Evolutionary conservation across 2,329 filamentous ascomycete genomes (phyloP).

Genomic region (Microcyclospora tardicrescens): DNA sequence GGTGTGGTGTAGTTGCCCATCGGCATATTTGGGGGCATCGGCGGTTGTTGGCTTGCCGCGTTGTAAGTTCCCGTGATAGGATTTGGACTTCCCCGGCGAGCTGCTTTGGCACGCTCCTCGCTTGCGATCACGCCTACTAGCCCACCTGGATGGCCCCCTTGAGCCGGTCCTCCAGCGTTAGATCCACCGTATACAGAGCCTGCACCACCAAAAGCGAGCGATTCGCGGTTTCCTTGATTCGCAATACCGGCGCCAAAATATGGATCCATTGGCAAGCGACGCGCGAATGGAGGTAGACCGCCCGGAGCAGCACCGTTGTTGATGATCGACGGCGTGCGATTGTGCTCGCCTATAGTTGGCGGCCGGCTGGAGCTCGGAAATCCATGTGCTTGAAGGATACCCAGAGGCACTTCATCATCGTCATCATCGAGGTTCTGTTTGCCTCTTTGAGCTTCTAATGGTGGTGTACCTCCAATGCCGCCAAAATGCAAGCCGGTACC

Average conservation of each 20-base stretch:
- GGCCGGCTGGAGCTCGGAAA: slow-evolving; percentile 70
- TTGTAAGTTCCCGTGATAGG: slow-evolving; percentile 22
- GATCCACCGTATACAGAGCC: slow-evolving; percentile 27
- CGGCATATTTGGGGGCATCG: slow-evolving; percentile 15
- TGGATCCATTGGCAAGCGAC: slow-evolving; percentile 70
- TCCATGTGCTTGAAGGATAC: slow-evolving; percentile 75
- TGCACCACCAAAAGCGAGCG: slow-evolving; percentile 47
- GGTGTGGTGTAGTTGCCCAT: slow-evolving; percentile 20
- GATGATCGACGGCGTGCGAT: slow-evolving; percentile 44
- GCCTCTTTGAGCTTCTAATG: slow-evolving; percentile 11
- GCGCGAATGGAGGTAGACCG: slow-evolving; percentile 66
- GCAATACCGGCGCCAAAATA: slow-evolving; percentile 70
- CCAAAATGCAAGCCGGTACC: slow-evolving; percentile 16
- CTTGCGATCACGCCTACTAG: slow-evolving; percentile 78
- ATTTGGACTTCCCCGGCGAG: slow-evolving; percentile 67
- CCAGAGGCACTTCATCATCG: slow-evolving; percentile 78
- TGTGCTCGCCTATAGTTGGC: slow-evolving; percentile 53
- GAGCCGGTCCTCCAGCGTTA: slow-evolving; percentile 2
- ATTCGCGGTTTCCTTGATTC: slow-evolving; percentile 59
- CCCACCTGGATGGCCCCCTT: slow-evolving; percentile 52
- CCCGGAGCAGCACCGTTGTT: slow-evolving; percentile 30
- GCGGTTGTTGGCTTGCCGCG: slow-evolving; percentile 10
- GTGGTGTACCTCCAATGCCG: slow-evolving; percentile 18
- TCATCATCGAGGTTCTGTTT: slow-evolving; percentile 46
- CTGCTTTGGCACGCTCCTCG: slow-evolving; percentile 66